A percentile compares a stretch with the other conserved stretches of the same genome.
Conservation (phyloP, 2,329 filamentous ascomycete genomes). For the Colletotrichum noveboracense region DNA sequence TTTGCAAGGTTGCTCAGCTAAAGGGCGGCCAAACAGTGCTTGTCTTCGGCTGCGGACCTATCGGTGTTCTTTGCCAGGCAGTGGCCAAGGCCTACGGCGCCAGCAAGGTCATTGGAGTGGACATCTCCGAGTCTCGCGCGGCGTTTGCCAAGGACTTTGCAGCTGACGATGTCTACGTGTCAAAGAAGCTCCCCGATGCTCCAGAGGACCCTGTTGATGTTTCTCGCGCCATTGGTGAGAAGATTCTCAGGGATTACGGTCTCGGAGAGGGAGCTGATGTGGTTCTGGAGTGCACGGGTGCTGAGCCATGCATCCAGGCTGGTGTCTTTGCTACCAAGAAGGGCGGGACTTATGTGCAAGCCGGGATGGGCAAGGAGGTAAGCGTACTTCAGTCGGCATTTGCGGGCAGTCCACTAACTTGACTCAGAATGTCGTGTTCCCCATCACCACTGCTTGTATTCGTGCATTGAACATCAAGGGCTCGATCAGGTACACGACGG, state of each 20-base stretch:
- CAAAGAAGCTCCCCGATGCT: slow-evolving; percentile 35
- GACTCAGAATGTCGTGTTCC: slow-evolving; percentile 54
- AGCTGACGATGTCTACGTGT: slow-evolving; percentile 48
- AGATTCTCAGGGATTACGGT: slow-evolving; percentile 44
- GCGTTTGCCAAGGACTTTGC: slow-evolving; percentile 49
- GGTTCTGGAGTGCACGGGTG: slow-evolving; percentile 41
- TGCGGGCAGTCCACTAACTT: background rate
- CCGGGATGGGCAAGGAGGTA: slow-evolving; percentile 53
- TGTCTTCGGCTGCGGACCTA: slow-evolving; percentile 55
- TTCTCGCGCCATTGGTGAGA: slow-evolving; percentile 53
- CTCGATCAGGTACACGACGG: slow-evolving; percentile 76
- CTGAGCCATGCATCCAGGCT: slow-evolving; percentile 49
- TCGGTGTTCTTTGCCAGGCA: slow-evolving; percentile 51
- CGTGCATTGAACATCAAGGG: slow-evolving; percentile 79
- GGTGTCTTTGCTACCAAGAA: slow-evolving; percentile 48
- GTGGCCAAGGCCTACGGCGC: slow-evolving; percentile 51
- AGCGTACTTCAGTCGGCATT: background rate
- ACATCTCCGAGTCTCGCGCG: slow-evolving; percentile 45
- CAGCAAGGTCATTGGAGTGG: slow-evolving; percentile 49
- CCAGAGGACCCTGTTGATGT: slow-evolving; percentile 54
- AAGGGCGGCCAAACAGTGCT: slow-evolving; percentile 46
- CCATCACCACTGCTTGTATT: slow-evolving; percentile 73
- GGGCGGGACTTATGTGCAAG: slow-evolving; percentile 56
- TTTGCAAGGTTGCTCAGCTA: slow-evolving; percentile 45
- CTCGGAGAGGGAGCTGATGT: slow-evolving; percentile 53